phyloP scores from a whole-genome alignment of 2,329 filamentous ascomycete species.

The Colletotrichum tropicicola region DNA sequence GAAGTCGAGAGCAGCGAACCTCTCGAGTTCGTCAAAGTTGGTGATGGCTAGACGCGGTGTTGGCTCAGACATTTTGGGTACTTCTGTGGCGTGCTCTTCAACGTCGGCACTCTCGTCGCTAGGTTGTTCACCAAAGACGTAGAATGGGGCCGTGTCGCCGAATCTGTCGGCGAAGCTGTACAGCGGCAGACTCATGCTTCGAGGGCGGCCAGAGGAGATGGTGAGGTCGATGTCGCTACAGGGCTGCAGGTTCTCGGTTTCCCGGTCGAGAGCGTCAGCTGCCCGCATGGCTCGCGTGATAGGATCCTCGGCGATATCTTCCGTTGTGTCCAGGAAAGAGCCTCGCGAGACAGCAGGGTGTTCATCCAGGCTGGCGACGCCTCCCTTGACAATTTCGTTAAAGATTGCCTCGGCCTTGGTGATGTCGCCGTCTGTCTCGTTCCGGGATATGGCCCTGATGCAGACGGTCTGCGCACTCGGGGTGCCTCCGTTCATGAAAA shows the following conservation, averaged over 20 bases:
- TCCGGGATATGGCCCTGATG: conserved; percentile 61
- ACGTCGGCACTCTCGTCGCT: not conserved
- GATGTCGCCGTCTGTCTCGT: conserved; percentile 59
- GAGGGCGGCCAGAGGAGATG: conserved; percentile 43
- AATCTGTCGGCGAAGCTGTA: conserved; percentile 53
- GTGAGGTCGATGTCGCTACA: conserved; percentile 58
- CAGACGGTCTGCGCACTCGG: conserved; percentile 63
- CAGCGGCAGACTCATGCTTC: conserved; percentile 60
- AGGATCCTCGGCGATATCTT: conserved; percentile 51
- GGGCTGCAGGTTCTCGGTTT: conserved; percentile 64
- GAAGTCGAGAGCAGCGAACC: conserved; percentile 85
- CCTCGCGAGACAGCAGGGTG: conserved; percentile 9
- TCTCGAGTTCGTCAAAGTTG: conserved; percentile 69
- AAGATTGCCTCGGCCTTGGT: conserved; percentile 61
- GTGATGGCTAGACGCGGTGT: conserved; percentile 40
- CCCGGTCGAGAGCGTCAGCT: conserved; percentile 64
- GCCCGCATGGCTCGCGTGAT: conserved; percentile 65
- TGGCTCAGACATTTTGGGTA: not conserved
- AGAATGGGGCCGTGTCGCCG: conserved; percentile 55
- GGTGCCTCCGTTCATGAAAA: conserved; percentile 69
- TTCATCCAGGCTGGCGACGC: conserved; percentile 49
- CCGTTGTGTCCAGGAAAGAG: conserved; percentile 6
- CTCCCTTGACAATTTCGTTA: conserved; percentile 58
- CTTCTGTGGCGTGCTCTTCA: not conserved
- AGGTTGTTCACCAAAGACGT: conserved; percentile 52